A percentile compares a stretch with the other conserved stretches of the same genome.
These are phyloP conservation scores for Pyracantha coccinea DNA, from an alignment of 331 rosid species.

Conservation along the genomic window DNA sequence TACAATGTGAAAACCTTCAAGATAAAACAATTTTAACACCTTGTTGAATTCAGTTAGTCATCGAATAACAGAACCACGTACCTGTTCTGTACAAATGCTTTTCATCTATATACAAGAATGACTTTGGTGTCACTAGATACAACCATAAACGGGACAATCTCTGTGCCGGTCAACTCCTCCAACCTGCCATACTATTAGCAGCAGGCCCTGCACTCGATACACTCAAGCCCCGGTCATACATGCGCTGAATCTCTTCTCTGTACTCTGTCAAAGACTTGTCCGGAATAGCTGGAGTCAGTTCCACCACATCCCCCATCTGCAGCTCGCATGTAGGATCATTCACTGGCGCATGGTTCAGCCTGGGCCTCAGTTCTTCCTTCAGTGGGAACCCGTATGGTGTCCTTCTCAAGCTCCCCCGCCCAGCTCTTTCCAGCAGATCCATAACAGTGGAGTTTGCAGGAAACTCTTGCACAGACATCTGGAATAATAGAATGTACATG, in stretches of 20 bases:
- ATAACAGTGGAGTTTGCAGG: conserved; percentile 59
- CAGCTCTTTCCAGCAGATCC: conserved; percentile 62
- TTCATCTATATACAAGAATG: conserved; percentile 26
- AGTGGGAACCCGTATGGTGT: conserved; percentile 68
- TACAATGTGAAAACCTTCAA: neutral
- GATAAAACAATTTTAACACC: neutral
- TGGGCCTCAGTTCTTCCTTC: conserved; percentile 88
- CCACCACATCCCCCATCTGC: conserved; percentile 95
- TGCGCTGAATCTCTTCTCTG: conserved; percentile 94
- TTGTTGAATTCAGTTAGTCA: conserved; percentile 33
- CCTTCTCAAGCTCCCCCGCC: conserved; percentile 60
- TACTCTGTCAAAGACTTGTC: conserved; percentile 76
- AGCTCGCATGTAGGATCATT: conserved; percentile 59
- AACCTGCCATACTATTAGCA: conserved; percentile 42
- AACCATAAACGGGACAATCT: conserved; percentile 1
- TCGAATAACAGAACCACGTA: conserved; percentile 15
- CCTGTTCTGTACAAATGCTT: conserved; percentile 37
- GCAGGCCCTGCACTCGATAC: conserved; percentile 40
- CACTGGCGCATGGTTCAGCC: conserved; percentile 61
- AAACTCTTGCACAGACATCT: conserved; percentile 98
- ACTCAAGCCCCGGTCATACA: conserved; percentile 70
- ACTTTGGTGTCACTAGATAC: neutral
- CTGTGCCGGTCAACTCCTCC: conserved; percentile 43
- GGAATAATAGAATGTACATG: conserved; percentile 15
- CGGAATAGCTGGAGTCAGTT: conserved; percentile 75